Evolutionary conservation across 2,329 filamentous ascomycete genomes (phyloP).

Genomic region (Neopestalotiopsis sp.): DNA sequence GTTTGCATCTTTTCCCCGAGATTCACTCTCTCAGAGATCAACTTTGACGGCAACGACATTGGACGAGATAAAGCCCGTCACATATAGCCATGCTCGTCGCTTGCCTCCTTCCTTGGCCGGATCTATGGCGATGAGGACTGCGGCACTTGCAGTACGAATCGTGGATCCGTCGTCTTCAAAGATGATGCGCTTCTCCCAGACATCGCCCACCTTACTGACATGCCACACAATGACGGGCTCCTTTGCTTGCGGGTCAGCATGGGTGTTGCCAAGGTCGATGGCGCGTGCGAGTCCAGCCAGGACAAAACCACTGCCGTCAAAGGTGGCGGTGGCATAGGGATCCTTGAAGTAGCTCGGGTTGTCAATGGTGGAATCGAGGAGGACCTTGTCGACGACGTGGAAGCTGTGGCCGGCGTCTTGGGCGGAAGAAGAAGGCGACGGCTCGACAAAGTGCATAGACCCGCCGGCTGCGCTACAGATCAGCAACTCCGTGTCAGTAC

Average conservation of each 20-base stretch:
- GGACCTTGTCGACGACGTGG: slow-evolving; percentile 46
- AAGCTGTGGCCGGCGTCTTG: slow-evolving; percentile 31
- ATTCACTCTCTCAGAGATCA: background rate
- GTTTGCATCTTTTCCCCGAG: background rate
- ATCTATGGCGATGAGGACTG: slow-evolving; percentile 58
- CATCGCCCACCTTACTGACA: slow-evolving; percentile 19
- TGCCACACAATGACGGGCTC: slow-evolving; percentile 55
- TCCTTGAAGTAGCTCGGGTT: slow-evolving; percentile 65
- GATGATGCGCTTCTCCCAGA: slow-evolving; percentile 52
- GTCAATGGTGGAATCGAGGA: slow-evolving; percentile 53
- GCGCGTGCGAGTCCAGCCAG: slow-evolving; percentile 51
- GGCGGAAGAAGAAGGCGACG: slow-evolving; percentile 22
- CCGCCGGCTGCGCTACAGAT: slow-evolving; percentile 51
- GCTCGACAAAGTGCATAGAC: slow-evolving; percentile 46
- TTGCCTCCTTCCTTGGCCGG: slow-evolving; percentile 46
- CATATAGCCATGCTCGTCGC: slow-evolving; percentile 61
- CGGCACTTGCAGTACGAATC: slow-evolving; percentile 54
- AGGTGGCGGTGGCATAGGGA: slow-evolving; percentile 45
- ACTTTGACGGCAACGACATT: slow-evolving; percentile 20
- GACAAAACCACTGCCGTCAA: slow-evolving; percentile 54
- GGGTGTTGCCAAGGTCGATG: slow-evolving; percentile 39
- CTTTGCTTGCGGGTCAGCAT: slow-evolving; percentile 39
- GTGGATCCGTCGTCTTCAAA: slow-evolving; percentile 62
- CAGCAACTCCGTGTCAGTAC: slow-evolving; percentile 44
- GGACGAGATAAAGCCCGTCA: slow-evolving; percentile 53